A percentile compares a stretch with the other conserved stretches of the same genome.
phyloP scores from a whole-genome alignment of 805 yeast genomes.

The Komagataella populi region DNA sequence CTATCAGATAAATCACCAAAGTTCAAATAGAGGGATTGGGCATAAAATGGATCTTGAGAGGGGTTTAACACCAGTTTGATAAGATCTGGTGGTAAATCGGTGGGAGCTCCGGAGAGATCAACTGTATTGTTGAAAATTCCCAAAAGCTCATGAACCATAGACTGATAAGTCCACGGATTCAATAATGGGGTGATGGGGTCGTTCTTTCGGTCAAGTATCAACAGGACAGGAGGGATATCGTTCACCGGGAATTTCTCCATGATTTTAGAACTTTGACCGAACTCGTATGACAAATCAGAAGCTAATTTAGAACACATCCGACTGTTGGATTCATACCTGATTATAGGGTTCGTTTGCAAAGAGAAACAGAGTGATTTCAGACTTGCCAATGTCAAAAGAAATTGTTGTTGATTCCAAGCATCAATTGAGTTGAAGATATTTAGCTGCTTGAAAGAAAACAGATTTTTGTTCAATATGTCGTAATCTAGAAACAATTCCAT shows the following conservation, averaged over 20 bases:
- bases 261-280: constrained; percentile 26
- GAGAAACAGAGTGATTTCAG: constrained; percentile 52
- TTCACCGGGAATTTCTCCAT: constrained; percentile 33
- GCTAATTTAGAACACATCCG: constrained; percentile 54
- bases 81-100: constrained; percentile 44
- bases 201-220: constrained; percentile 70
- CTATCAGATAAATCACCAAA: constrained; percentile 91
- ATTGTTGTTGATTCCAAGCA: constrained; percentile 31
- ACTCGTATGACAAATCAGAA: constrained; percentile 43
- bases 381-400: constrained; percentile 8
- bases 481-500: constrained; percentile 83
- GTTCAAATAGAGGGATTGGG: constrained; percentile 73
- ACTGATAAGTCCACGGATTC: constrained; percentile 95
- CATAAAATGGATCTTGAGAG: constrained; percentile 65
- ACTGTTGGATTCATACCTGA: constrained; percentile 66
- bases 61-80: constrained; percentile 51
- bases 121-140: constrained; percentile 78
- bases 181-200: constrained; percentile 92
- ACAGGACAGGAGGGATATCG: constrained; percentile 61
- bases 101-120: constrained; percentile 34
- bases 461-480: constrained; percentile 53
- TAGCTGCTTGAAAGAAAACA: constrained; percentile 23
- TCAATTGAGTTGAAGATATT: constrained; percentile 22
- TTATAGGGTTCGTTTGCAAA: constrained; percentile 62
- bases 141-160: constrained; percentile 89